A percentile compares a stretch with the other conserved stretches of the same genome.
Conservation (phyloP, 78 protist genomes). For the Salpingoeca rosetta region DNA sequence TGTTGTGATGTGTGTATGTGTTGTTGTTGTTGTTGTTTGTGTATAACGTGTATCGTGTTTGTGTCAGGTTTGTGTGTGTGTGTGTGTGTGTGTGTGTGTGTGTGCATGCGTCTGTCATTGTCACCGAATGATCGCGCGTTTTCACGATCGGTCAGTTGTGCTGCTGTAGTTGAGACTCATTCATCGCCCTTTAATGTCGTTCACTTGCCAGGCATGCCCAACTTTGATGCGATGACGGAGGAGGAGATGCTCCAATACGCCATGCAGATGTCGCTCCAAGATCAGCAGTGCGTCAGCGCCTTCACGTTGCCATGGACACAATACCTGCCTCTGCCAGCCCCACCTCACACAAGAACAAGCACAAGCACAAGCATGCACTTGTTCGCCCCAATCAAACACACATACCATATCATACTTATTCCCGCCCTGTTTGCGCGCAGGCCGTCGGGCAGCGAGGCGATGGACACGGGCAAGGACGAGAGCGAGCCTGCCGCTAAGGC, state of each 20-base stretch:
- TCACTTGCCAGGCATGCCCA: not conserved
- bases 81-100: constrained; percentile 12
- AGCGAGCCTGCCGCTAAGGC: too few species aligned
- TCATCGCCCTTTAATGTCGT: not conserved
- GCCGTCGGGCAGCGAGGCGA: too few species aligned
- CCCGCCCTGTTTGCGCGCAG: not conserved
- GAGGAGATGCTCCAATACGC: constrained; percentile 30
- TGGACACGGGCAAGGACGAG: too few species aligned
- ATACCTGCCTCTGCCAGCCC: too few species aligned
- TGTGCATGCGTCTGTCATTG: not conserved
- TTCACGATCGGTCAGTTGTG: too few species aligned
- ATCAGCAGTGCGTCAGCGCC: not conserved
- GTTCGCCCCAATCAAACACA: not conserved
- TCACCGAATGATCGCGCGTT: too few species aligned
- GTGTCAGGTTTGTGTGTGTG: not conserved
- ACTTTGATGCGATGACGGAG: constrained; percentile 10
- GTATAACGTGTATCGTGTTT: not conserved
- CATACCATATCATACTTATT: not conserved
- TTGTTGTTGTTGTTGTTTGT: too few species aligned
- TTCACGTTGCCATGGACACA: too few species aligned
- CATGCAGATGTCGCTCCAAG: constrained; percentile 31
- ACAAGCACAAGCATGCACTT: not conserved
- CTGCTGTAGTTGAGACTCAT: not conserved
- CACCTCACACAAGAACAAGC: not conserved
- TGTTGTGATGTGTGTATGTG: too few species aligned